Evolutionary conservation across 2,329 filamentous ascomycete species (phyloP).

Genomic region (Sphaerulina vaccinii): DNA sequence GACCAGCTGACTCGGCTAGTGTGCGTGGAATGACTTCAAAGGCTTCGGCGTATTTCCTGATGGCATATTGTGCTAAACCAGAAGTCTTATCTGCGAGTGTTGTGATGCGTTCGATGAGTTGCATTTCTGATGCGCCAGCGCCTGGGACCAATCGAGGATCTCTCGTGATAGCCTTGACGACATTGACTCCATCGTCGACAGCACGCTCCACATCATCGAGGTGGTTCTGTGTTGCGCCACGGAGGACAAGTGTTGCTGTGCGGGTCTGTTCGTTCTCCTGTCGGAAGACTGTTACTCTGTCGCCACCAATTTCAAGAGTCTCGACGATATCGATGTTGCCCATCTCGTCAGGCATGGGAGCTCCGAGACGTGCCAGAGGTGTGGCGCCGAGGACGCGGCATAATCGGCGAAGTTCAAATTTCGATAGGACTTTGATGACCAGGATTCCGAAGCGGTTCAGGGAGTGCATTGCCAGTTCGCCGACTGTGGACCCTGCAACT

Average conservation of each 20-base stretch:
- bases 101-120: slow-evolving; percentile 88
- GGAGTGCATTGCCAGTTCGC: slow-evolving; percentile 95
- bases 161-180: slow-evolving; percentile 95
- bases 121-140: slow-evolving; percentile 90
- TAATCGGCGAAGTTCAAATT: slow-evolving; percentile 91
- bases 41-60: slow-evolving; percentile 94
- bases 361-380: slow-evolving; percentile 89
- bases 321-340: slow-evolving; percentile 91
- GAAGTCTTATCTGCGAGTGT: slow-evolving; percentile 88
- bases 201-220: slow-evolving; percentile 95
- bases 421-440: slow-evolving; percentile 94
- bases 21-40: slow-evolving; percentile 96
- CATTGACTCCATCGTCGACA: slow-evolving; percentile 97
- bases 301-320: slow-evolving; percentile 94
- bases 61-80: slow-evolving; percentile 90
- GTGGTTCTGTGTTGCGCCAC: slow-evolving; percentile 96
- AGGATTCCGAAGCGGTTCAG: slow-evolving; percentile 96
- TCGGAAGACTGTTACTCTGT: slow-evolving; percentile 96
- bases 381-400: slow-evolving; percentile 96
- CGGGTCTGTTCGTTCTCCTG: slow-evolving; percentile 91
- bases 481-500: slow-evolving; percentile 87
- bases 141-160: slow-evolving; percentile 89
- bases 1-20: slow-evolving; percentile 87
- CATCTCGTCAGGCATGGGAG: slow-evolving; percentile 99
- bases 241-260: slow-evolving; percentile 89